Percentiles rank a stretch among this genome's conserved stretches.
Evolutionary conservation across 176 grass and related monocot genomes (phyloP).

Genomic region (Juncus inflexus): DNA sequence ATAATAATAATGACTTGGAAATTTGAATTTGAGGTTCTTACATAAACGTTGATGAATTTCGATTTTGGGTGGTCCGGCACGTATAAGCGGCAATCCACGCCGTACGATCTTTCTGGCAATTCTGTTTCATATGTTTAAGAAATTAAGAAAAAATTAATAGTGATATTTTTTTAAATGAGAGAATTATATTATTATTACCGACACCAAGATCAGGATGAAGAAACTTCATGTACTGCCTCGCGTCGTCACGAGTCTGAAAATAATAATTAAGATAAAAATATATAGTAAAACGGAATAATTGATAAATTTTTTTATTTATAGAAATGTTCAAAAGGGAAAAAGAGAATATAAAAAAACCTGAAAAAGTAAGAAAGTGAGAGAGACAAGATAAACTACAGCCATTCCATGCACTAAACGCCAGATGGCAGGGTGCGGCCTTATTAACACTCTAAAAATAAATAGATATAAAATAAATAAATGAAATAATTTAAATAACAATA

Average conservation of each 20-base stretch:
- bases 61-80: slow-evolving; percentile 90
- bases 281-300: slow-evolving; percentile 6
- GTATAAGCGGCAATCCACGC: slow-evolving; percentile 93
- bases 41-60: slow-evolving; percentile 99
- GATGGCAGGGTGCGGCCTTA: slow-evolving; percentile 96
- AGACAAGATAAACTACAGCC: slow-evolving; percentile 90
- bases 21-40: slow-evolving; percentile 71
- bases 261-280: neutral
- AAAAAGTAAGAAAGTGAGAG: slow-evolving; percentile 98
- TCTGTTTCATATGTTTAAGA: slow-evolving; percentile 71
- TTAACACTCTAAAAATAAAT: slow-evolving; percentile 61
- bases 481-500: slow-evolving; percentile 1
- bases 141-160: slow-evolving; percentile 18
- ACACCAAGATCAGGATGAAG: slow-evolving; percentile 91
- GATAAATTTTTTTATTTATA: neutral
- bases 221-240: slow-evolving; percentile 95
- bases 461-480: slow-evolving; percentile 1
- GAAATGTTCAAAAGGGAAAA: neutral
- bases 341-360: slow-evolving; percentile 49
- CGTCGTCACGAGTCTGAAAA: slow-evolving; percentile 82
- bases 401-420: slow-evolving; percentile 97
- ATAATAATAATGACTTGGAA: too few species aligned
- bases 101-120: slow-evolving; percentile 97
- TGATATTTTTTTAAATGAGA: too few species aligned
- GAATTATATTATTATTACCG: slow-evolving; percentile 46